Conservation (phyloP, 805 yeast species). For the Brettanomyces custersianus region DNA sequence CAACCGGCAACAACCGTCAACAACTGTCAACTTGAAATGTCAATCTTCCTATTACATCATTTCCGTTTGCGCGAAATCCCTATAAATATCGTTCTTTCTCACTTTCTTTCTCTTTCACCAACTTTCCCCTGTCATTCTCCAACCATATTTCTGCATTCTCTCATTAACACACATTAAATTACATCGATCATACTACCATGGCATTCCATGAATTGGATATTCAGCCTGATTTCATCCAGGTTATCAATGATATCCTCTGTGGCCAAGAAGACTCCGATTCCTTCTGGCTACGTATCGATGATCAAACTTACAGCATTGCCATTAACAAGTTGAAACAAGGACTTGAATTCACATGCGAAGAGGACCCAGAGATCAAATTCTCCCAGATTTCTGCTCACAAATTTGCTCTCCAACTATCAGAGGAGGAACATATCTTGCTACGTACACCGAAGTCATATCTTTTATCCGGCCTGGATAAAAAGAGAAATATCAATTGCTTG, state of each 20-base stretch:
- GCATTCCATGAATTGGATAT: slow-evolving; percentile 7
- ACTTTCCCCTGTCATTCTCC: not conserved
- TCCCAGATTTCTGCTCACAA: slow-evolving; percentile 3
- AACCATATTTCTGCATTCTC: too few species aligned
- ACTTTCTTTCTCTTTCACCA: not conserved
- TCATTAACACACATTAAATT: too few species aligned
- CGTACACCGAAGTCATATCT: slow-evolving; percentile 2
- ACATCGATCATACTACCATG: too few species aligned
- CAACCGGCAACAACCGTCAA: too few species aligned
- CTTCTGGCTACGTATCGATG: slow-evolving; percentile 7
- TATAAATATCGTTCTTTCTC: too few species aligned
- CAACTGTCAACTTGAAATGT: too few species aligned
- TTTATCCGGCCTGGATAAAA: not conserved
- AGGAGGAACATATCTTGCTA: not conserved
- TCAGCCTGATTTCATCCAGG: slow-evolving; percentile 13
- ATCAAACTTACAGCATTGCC: slow-evolving; percentile 11
- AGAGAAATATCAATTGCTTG: slow-evolving; percentile 1
- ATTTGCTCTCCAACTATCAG: slow-evolving; percentile 4
- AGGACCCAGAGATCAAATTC: slow-evolving; percentile 1
- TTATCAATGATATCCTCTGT: slow-evolving; percentile 8
- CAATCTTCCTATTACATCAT: too few species aligned
- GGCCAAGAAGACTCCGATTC: slow-evolving; percentile 4
- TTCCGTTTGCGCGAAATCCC: too few species aligned
- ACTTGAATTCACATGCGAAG: not conserved
- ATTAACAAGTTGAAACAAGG: not conserved